phyloP scores from a whole-genome alignment of 2,329 filamentous ascomycete genomes.

The Metarhizium brunneum region DNA sequence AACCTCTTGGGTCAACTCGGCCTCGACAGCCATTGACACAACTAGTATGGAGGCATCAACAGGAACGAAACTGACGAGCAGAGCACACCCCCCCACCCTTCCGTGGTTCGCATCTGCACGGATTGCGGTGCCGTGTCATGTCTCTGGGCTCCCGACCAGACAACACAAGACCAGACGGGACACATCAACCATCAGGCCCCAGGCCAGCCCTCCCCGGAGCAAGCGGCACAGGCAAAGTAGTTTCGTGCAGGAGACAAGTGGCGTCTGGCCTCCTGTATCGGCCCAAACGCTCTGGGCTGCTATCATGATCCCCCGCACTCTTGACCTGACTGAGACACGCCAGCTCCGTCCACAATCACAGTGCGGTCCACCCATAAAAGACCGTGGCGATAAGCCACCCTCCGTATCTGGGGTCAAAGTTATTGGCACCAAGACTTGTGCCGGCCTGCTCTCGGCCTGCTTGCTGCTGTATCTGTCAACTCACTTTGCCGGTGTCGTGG shows the following conservation, averaged over 20 bases:
- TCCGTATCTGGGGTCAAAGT: no score
- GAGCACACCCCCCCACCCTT: background rate
- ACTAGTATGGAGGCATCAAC: no score
- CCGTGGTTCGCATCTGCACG: background rate
- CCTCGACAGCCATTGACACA: no score
- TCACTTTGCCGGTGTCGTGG: background rate
- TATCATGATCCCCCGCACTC: conserved; percentile 4
- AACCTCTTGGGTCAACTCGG: no score
- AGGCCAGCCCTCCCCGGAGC: no score
- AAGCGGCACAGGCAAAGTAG: no score
- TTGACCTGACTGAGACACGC: background rate
- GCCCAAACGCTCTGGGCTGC: background rate
- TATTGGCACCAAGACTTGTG: no score
- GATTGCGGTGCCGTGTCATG: background rate
- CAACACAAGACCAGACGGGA: background rate
- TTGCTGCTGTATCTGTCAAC: background rate
- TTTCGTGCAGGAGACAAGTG: background rate
- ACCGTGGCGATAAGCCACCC: conserved; percentile 1
- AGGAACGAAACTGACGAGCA: no score
- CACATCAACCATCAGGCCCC: background rate
- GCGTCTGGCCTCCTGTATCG: conserved; percentile 5
- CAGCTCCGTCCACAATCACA: background rate
- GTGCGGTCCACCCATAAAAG: background rate
- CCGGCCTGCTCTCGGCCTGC: background rate
- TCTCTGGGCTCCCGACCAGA: background rate